Percentiles rank a stretch among this genome's conserved stretches.
phyloP scores from a whole-genome alignment of 2,329 filamentous ascomycete genomes.

The Ophiostoma piceae region DNA sequence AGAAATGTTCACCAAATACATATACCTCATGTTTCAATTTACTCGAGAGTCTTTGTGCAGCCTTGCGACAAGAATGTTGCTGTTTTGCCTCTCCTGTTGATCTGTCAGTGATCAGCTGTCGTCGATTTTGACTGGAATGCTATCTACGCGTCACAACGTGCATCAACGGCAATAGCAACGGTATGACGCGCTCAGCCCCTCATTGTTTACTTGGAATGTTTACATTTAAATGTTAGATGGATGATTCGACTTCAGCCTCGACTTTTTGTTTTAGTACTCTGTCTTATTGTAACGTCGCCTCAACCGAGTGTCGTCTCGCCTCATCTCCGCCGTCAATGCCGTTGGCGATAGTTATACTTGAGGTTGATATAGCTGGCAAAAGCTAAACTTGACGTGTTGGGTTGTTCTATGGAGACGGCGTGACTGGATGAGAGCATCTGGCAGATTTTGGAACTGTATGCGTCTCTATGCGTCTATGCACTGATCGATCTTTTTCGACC shows the following conservation, averaged over 20 bases:
- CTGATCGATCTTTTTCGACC: too few relatives aligned
- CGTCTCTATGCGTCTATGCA: neutral
- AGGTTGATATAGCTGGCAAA: neutral
- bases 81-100: neutral
- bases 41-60: neutral
- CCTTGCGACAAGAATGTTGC: neutral
- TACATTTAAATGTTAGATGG: neutral
- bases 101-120: neutral
- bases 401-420: neutral
- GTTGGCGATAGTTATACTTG: neutral
- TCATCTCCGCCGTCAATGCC: constrained; percentile 8
- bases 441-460: neutral
- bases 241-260: neutral
- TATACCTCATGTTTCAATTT: too few relatives aligned
- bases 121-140: neutral
- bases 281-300: neutral
- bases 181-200: neutral
- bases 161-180: neutral
- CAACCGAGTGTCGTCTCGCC: neutral
- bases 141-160: neutral
- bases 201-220: constrained; percentile 1
- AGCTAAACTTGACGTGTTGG: neutral
- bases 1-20: too few relatives aligned
- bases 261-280: neutral
- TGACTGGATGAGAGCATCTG: neutral